Conservation (phyloP, 2,329 filamentous ascomycete genomes). For the Herpomyces periplanetae region DNA sequence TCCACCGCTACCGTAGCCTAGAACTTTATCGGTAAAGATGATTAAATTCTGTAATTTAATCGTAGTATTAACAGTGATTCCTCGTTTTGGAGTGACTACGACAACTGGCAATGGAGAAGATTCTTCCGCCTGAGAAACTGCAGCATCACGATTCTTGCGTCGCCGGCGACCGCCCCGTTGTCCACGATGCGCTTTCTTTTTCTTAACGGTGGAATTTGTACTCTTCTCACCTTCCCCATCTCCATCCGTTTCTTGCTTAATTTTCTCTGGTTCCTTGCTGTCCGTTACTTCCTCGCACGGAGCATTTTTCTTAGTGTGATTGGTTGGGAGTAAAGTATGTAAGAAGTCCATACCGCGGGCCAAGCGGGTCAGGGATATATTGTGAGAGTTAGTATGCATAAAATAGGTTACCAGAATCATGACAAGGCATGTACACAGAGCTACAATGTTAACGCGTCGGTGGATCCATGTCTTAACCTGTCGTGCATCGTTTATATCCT, state of each 20-base stretch:
- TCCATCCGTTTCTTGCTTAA: constrained; percentile 3
- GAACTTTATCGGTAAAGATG: constrained; percentile 17
- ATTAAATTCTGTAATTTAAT: constrained; percentile 19
- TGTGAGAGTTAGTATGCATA: too few species aligned
- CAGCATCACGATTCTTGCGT: constrained; percentile 7
- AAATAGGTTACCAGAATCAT: too few species aligned
- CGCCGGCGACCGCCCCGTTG: constrained; percentile 11
- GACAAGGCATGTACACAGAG: too few species aligned
- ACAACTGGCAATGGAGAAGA: too few species aligned
- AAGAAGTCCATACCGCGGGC: too few species aligned
- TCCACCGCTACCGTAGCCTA: constrained; percentile 60
- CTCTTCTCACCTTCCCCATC: constrained; percentile 4
- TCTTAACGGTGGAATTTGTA: constrained; percentile 5
- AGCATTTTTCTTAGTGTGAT: too few species aligned
- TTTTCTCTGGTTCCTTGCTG: constrained; percentile 6
- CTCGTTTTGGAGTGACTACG: constrained; percentile 7
- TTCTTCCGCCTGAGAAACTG: constrained; percentile 6
- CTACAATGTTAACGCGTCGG: too few species aligned
- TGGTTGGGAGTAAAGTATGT: too few species aligned
- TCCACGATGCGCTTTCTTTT: constrained; percentile 13
- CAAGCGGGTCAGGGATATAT: too few species aligned
- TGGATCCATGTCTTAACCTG: too few species aligned
- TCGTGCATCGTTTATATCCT: too few species aligned
- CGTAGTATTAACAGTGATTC: constrained; percentile 11
- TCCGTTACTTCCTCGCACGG: constrained; percentile 6